phyloP scores from a whole-genome alignment of 148 eudicot genomes.

The Vaccinium myrtillus region DNA sequence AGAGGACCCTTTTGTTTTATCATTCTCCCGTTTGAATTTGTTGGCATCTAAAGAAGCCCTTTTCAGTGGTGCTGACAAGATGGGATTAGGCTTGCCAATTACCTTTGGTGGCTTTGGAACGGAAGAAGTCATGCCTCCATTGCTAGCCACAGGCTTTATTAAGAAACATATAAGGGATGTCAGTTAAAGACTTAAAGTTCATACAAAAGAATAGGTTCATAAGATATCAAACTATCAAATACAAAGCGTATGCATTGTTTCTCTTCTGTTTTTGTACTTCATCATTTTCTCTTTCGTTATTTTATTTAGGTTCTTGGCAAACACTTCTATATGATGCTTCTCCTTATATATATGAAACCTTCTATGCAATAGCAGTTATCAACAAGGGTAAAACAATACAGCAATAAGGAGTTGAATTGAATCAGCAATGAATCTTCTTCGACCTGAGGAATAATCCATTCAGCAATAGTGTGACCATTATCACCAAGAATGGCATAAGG shows the following conservation, averaged over 20 bases:
- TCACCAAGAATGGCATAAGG: background rate
- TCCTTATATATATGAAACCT: background rate
- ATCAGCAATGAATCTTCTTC: background rate
- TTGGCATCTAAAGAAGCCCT: conserved; percentile 45
- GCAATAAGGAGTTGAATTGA: background rate
- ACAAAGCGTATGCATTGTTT: background rate
- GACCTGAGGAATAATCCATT: background rate
- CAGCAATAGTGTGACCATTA: background rate
- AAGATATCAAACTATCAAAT: background rate
- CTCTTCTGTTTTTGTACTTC: background rate
- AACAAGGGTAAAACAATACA: background rate
- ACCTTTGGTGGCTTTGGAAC: conserved; percentile 43
- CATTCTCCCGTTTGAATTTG: conserved; percentile 45
- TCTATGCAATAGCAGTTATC: background rate
- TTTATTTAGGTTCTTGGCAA: background rate
- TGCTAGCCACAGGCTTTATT: conserved; percentile 40
- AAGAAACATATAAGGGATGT: conserved; percentile 16
- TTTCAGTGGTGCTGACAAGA: conserved; percentile 37
- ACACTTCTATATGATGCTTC: background rate
- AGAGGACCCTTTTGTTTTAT: conserved; percentile 33
- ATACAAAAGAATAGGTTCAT: background rate
- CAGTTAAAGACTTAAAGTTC: conserved; percentile 23
- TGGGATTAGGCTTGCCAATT: conserved; percentile 31
- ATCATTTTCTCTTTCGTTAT: background rate
- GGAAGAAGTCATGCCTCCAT: conserved; percentile 33